Percentiles rank a stretch among this genome's conserved stretches.
Conservation (phyloP, 1,284 basidiomycete species). For the Testicularia cyperi region DNA sequence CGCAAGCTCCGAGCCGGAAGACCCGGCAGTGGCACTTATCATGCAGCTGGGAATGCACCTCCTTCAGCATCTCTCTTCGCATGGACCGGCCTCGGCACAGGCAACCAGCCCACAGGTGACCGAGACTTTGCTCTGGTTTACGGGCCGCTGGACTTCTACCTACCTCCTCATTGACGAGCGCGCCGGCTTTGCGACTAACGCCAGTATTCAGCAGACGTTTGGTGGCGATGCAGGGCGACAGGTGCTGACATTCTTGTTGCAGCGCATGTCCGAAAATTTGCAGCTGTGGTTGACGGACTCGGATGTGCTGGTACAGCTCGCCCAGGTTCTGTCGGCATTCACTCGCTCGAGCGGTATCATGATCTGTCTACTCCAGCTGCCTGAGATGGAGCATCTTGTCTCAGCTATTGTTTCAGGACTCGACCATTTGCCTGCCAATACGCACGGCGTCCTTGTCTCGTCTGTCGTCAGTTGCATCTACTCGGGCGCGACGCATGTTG, state of each 20-base stretch:
- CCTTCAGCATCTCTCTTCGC: slow-evolving; percentile 28
- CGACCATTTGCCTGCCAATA: slow-evolving; percentile 43
- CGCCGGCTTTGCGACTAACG: slow-evolving; percentile 22
- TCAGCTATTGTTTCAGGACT: slow-evolving; percentile 32
- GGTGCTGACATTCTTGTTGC: slow-evolving; percentile 44
- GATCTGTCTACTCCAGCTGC: slow-evolving; percentile 39
- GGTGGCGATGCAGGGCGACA: slow-evolving; percentile 38
- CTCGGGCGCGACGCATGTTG: slow-evolving; percentile 24
- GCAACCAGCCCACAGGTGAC: slow-evolving; percentile 51
- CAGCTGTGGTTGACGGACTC: slow-evolving; percentile 50
- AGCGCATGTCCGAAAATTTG: slow-evolving; percentile 40
- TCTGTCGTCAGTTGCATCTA: slow-evolving; percentile 51
- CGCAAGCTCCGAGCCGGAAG: slow-evolving; percentile 12
- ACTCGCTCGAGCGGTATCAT: slow-evolving; percentile 44
- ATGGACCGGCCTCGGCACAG: slow-evolving; percentile 18
- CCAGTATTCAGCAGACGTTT: slow-evolving; percentile 28
- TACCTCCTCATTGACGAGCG: slow-evolving; percentile 39
- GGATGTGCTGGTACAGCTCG: slow-evolving; percentile 48
- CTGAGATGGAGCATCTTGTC: slow-evolving; percentile 42
- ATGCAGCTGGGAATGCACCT: slow-evolving; percentile 39
- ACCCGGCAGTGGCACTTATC: slow-evolving; percentile 31
- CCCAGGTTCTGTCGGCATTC: slow-evolving; percentile 43
- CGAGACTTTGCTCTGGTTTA: slow-evolving; percentile 50
- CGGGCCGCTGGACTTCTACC: slow-evolving; percentile 49
- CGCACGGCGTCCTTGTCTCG: slow-evolving; percentile 44